phyloP scores from a whole-genome alignment of 345 rosid genomes.

The Pistacia integerrima region DNA sequence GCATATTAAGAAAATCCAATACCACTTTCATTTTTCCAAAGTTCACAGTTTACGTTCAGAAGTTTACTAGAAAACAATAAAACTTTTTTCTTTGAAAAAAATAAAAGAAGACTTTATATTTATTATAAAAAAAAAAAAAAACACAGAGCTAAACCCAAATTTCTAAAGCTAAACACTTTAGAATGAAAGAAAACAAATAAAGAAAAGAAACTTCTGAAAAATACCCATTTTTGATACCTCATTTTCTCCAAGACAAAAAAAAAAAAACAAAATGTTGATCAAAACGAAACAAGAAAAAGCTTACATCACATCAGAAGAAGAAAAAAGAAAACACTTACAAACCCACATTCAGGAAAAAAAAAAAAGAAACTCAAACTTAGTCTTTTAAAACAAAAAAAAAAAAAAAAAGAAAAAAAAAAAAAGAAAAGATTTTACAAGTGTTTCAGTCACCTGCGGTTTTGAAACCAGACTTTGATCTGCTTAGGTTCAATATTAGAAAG shows the following conservation, averaged over 20 bases:
- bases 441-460: slow-evolving; percentile 54
- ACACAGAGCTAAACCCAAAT: background rate
- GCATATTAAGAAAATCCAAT: background rate
- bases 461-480: slow-evolving; percentile 80
- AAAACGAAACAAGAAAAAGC: background rate
- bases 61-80: background rate
- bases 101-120: no score
- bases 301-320: background rate
- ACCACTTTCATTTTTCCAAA: background rate
- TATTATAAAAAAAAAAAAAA: background rate
- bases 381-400: background rate
- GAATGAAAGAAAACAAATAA: background rate
- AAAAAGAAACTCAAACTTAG: background rate
- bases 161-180: background rate
- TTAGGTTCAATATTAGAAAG: slow-evolving; percentile 67
- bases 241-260: background rate
- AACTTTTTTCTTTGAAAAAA: no score
- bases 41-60: background rate
- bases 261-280: background rate
- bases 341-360: background rate
- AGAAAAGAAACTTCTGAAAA: background rate
- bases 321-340: background rate
- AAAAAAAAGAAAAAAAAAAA: no score
- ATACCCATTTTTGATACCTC: background rate
- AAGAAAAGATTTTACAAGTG: background rate